phyloP scores from a whole-genome alignment of 306 rosid species.

The Fragaria iinumae region DNA sequence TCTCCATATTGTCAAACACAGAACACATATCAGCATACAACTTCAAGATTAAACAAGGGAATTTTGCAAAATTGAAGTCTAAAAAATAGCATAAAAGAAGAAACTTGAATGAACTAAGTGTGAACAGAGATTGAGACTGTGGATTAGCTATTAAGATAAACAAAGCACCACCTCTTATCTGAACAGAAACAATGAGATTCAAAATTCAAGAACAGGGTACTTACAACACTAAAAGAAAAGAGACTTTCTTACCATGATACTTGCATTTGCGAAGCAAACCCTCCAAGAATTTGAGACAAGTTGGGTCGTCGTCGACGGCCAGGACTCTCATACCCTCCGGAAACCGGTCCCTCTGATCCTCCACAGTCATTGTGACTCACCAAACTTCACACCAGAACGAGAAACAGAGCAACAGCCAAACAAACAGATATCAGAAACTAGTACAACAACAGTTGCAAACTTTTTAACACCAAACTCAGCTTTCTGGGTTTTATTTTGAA shows the following conservation, averaged over 20 bases:
- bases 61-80: not conserved
- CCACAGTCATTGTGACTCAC: slow-evolving; percentile 44
- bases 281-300: slow-evolving; percentile 66
- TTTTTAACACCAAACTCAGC: slow-evolving; percentile 27
- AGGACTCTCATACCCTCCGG: slow-evolving; percentile 90
- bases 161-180: not conserved
- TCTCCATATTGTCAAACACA: not conserved
- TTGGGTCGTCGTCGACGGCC: slow-evolving; percentile 76
- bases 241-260: slow-evolving; percentile 59
- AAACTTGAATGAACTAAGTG: not conserved
- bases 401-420: slow-evolving; percentile 4
- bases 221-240: not conserved
- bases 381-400: slow-evolving; percentile 32
- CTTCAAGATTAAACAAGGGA: not conserved
- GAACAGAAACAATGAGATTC: not conserved
- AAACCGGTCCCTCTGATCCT: slow-evolving; percentile 50
- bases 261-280: slow-evolving; percentile 70
- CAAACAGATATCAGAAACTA: slow-evolving; percentile 25
- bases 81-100: not conserved
- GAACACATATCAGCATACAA: not conserved
- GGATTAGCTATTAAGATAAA: not conserved
- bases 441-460: slow-evolving; percentile 28
- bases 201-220: not conserved
- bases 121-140: not conserved
- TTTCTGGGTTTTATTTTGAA: slow-evolving; percentile 19